phyloP scores from a whole-genome alignment of 108 stramenopile species.

The Aurantiochytrium sp. region DNA sequence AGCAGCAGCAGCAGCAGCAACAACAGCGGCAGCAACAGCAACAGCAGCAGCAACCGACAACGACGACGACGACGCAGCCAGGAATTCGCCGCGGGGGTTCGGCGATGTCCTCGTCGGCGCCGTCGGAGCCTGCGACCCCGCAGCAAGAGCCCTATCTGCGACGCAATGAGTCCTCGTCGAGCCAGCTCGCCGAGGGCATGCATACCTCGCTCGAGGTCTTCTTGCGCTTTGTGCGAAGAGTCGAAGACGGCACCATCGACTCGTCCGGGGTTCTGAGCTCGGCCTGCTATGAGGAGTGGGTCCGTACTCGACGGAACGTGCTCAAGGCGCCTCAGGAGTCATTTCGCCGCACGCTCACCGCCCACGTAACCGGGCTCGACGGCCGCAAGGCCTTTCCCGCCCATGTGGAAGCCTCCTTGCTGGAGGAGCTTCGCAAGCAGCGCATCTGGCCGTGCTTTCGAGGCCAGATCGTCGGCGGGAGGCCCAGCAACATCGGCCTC shows the following conservation, averaged over 20 bases:
- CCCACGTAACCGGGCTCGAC: neutral
- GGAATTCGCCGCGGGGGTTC: no score
- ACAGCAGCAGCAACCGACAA: no score
- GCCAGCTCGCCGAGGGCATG: neutral
- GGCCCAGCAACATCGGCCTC: neutral
- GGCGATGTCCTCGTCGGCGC: no score
- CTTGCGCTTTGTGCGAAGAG: neutral
- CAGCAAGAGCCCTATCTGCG: no score
- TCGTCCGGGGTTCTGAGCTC: neutral
- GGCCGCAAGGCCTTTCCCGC: neutral
- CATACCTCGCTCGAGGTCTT: conserved; percentile 1
- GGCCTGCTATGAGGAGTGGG: neutral
- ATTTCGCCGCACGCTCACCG: neutral
- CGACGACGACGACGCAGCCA: no score
- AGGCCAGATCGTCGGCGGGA: neutral
- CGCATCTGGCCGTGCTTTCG: neutral
- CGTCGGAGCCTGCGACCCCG: no score
- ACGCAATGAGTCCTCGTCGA: no score
- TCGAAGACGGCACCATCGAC: neutral
- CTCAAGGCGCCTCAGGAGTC: conserved; percentile 18
- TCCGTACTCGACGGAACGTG: neutral
- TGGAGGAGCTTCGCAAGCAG: neutral
- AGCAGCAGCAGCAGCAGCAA: no score
- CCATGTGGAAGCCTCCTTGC: neutral
- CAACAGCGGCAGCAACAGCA: no score